Percentiles rank a stretch among this genome's conserved stretches.
These are phyloP conservation scores for Hypomontagnella submonticulosa DNA, from an alignment of 495 filamentous ascomycete genomes.

Conservation along the genomic window DNA sequence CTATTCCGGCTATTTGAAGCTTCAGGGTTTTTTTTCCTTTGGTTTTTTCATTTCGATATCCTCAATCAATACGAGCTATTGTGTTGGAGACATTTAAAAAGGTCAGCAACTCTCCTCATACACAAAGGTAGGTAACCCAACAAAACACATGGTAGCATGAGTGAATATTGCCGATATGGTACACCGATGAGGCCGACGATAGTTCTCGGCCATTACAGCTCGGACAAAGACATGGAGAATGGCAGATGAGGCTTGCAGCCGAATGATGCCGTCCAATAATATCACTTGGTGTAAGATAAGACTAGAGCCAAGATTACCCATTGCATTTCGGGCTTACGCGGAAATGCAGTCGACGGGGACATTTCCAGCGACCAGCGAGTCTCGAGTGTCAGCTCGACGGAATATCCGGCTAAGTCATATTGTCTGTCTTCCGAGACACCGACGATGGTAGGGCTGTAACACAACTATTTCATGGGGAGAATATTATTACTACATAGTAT, in stretches of 20 bases:
- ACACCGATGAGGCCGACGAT: slow-evolving; percentile 32
- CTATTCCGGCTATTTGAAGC: slow-evolving; percentile 42
- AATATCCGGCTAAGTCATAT: slow-evolving; percentile 24
- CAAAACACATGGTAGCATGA: slow-evolving; percentile 4
- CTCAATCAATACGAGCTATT: slow-evolving; percentile 27
- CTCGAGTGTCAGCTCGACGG: slow-evolving; percentile 17
- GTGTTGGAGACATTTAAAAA: not conserved
- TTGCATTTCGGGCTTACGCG: slow-evolving; percentile 38
- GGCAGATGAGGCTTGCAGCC: slow-evolving; percentile 40
- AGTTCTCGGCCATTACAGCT: slow-evolving; percentile 22
- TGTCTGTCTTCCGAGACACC: slow-evolving; percentile 33
- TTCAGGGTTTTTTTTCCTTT: slow-evolving; percentile 16
- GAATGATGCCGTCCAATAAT: slow-evolving; percentile 28
- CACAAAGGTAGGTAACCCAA: not conserved
- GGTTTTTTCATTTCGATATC: slow-evolving; percentile 31
- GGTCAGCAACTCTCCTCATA: not conserved
- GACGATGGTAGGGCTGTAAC: slow-evolving; percentile 27
- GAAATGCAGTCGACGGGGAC: slow-evolving; percentile 30
- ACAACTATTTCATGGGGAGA: slow-evolving; percentile 16
- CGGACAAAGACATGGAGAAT: slow-evolving; percentile 26
- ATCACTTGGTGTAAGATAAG: slow-evolving; percentile 20
- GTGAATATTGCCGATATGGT: slow-evolving; percentile 6
- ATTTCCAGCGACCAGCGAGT: slow-evolving; percentile 30
- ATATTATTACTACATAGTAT: slow-evolving; percentile 12
- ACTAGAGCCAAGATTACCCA: slow-evolving; percentile 31